phyloP scores from a whole-genome alignment of 108 stramenopile species.

The Seminavis robusta region DNA sequence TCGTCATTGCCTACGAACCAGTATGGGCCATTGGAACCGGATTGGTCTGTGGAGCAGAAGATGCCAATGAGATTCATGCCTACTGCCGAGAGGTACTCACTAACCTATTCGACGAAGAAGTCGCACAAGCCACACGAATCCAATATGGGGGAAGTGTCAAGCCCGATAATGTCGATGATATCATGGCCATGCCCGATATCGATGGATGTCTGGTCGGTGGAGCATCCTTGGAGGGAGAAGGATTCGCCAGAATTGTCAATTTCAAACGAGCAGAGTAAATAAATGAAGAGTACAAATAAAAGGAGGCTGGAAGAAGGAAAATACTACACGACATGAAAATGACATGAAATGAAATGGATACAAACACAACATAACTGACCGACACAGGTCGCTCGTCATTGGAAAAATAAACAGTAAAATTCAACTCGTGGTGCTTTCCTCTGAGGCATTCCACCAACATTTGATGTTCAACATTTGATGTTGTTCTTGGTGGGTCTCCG shows the following conservation, averaged over 20 bases:
- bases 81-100: slow-evolving; percentile 27
- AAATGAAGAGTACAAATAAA: too few relatives aligned
- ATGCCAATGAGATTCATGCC: slow-evolving; percentile 52
- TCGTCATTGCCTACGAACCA: slow-evolving; percentile 91
- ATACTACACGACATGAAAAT: too few relatives aligned
- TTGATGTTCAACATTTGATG: too few relatives aligned
- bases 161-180: slow-evolving; percentile 62
- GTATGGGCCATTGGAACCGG: slow-evolving; percentile 98
- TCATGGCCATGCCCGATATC: slow-evolving; percentile 76
- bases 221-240: slow-evolving; percentile 70
- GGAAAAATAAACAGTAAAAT: too few relatives aligned
- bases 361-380: too few relatives aligned
- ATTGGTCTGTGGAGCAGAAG: slow-evolving; percentile 68
- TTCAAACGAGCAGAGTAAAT: too few relatives aligned
- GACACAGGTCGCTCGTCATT: too few relatives aligned
- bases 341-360: too few relatives aligned
- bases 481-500: too few relatives aligned
- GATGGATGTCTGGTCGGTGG: slow-evolving; percentile 84
- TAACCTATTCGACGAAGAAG: slow-evolving; percentile 48
- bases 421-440: too few relatives aligned
- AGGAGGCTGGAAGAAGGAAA: too few relatives aligned
- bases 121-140: slow-evolving; percentile 50
- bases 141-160: slow-evolving; percentile 81
- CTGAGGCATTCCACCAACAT: too few relatives aligned
- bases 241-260: slow-evolving; percentile 70